Evolutionary conservation across 495 filamentous ascomycete species (phyloP).

Genomic region (Xeromyces bisporus): DNA sequence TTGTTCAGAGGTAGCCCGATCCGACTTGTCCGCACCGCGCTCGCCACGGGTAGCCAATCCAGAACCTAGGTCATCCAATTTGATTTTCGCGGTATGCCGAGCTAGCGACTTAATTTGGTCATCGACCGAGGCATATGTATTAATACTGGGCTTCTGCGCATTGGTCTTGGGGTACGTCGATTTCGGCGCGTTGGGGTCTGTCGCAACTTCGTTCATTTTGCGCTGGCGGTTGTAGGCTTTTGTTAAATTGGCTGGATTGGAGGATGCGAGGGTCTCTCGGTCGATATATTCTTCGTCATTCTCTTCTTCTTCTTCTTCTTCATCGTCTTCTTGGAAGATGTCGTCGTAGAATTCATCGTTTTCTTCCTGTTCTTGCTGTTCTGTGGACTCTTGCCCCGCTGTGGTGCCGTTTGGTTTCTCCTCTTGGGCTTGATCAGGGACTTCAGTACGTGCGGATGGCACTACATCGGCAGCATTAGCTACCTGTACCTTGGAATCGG

Average conservation of each 20-base stretch:
- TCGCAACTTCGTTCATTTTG: constrained; percentile 37
- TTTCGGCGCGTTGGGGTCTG: constrained; percentile 36
- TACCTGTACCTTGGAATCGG: constrained; percentile 7
- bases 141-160: constrained; percentile 66
- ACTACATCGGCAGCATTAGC: constrained; percentile 28
- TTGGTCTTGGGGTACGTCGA: constrained; percentile 58
- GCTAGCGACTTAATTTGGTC: constrained; percentile 74
- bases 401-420: constrained; percentile 13
- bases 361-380: constrained; percentile 14
- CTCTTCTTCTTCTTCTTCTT: constrained; percentile 42
- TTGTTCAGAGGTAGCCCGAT: constrained; percentile 84
- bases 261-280: constrained; percentile 38
- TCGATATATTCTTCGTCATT: constrained; percentile 37
- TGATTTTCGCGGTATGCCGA: constrained; percentile 77
- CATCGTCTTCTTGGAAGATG: constrained; percentile 34
- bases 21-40: constrained; percentile 55
- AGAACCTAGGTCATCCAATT: constrained; percentile 49
- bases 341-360: too few species aligned
- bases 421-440: constrained; percentile 33
- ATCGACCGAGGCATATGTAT: constrained; percentile 60
- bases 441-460: constrained; percentile 33
- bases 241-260: constrained; percentile 53
- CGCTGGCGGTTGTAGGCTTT: constrained; percentile 85
- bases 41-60: constrained; percentile 34
- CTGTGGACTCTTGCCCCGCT: constrained; percentile 20